Conservation (phyloP, 139 green algal genomes). For the Chlamydomonas sp. region DNA sequence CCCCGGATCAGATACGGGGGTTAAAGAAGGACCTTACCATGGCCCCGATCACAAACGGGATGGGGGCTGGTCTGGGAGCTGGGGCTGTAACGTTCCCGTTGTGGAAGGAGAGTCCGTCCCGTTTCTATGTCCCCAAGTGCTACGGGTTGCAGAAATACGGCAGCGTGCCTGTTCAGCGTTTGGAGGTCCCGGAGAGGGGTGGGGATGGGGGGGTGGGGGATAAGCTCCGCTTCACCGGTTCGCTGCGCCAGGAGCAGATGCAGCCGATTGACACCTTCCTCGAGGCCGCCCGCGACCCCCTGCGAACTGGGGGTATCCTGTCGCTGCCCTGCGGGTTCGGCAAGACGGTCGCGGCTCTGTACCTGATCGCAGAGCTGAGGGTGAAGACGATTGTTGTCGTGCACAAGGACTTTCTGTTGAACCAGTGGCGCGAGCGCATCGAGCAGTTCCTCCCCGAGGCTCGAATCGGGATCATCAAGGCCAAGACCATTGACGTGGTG, state of each 20-base stretch:
- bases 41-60: neutral
- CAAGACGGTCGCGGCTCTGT: constrained; percentile 21
- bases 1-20: neutral
- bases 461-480: constrained; percentile 16
- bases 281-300: constrained; percentile 14
- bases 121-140: constrained; percentile 15
- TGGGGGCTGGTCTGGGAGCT: neutral
- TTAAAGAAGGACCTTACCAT: constrained; percentile 8
- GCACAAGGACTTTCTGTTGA: constrained; percentile 28
- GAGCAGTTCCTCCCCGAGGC: constrained; percentile 16
- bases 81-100: neutral
- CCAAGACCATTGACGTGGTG: constrained; percentile 11
- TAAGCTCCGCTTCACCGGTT: constrained; percentile 10
- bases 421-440: constrained; percentile 24
- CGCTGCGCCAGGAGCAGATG: constrained; percentile 12
- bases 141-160: constrained; percentile 14
- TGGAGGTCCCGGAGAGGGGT: neutral
- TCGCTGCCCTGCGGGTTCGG: constrained; percentile 15
- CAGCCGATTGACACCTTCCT: constrained; percentile 14
- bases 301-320: constrained; percentile 19
- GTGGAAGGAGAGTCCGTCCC: neutral
- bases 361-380: constrained; percentile 1
- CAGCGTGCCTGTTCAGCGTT: neutral
- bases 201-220: neutral
- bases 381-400: constrained; percentile 20